Conservation (phyloP, 164 flowering plant species). For the Cinnamomum micranthum region DNA sequence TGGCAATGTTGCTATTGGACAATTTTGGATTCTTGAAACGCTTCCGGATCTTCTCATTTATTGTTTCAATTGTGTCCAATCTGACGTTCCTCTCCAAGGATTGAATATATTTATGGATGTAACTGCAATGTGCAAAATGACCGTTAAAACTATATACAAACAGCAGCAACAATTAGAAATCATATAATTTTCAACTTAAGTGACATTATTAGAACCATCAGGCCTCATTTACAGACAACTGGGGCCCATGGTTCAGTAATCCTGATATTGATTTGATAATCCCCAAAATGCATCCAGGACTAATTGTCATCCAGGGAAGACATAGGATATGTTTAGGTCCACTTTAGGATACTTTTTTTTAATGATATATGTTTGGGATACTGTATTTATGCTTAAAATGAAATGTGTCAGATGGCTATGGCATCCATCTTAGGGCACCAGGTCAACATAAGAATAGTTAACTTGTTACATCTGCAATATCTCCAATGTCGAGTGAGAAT, state of each 20-base stretch:
- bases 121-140: slow-evolving; percentile 37
- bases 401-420: no score
- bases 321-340: neutral
- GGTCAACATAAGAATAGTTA: no score
- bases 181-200: neutral
- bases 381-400: no score
- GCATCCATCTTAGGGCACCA: no score
- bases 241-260: neutral
- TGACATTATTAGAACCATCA: neutral
- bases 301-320: neutral
- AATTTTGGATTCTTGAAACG: slow-evolving; percentile 90
- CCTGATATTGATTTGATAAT: no score
- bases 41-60: slow-evolving; percentile 85
- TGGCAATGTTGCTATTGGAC: slow-evolving; percentile 69
- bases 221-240: neutral
- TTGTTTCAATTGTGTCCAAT: slow-evolving; percentile 77
- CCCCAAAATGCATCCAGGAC: neutral
- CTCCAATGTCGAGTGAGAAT: no score
- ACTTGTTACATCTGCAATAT: no score
- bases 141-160: neutral
- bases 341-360: neutral
- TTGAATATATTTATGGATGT: slow-evolving; percentile 67
- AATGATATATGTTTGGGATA: no score
- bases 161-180: neutral
- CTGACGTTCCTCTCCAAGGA: slow-evolving; percentile 58